phyloP scores from a whole-genome alignment of 768 basidiomycete genomes.

The Cystobasidium tubakii region DNA sequence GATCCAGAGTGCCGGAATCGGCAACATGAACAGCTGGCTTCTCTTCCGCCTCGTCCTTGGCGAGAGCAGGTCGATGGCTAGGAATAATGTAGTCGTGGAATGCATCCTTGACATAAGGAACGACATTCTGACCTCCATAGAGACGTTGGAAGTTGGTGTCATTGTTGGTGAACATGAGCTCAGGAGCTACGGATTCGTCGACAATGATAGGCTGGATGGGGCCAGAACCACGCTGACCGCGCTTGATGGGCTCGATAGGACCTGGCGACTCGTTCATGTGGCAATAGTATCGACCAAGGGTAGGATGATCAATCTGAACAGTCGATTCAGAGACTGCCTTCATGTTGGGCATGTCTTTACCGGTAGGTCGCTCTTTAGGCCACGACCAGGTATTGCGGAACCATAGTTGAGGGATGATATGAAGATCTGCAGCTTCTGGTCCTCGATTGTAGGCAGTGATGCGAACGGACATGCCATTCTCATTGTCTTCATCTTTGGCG shows the following conservation, averaged over 20 bases:
- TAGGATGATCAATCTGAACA: slow-evolving; percentile 46
- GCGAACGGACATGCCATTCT: slow-evolving; percentile 80
- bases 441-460: slow-evolving; percentile 96
- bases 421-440: slow-evolving; percentile 85
- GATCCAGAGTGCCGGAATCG: neutral
- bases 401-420: slow-evolving; percentile 91
- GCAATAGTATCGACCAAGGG: slow-evolving; percentile 58
- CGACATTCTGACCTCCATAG: slow-evolving; percentile 78
- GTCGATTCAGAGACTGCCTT: slow-evolving; percentile 50
- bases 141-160: slow-evolving; percentile 90
- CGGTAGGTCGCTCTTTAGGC: slow-evolving; percentile 53
- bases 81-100: slow-evolving; percentile 97
- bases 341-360: slow-evolving; percentile 49
- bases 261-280: slow-evolving; percentile 90
- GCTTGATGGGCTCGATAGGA: slow-evolving; percentile 66
- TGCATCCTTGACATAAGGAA: slow-evolving; percentile 84
- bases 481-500: slow-evolving; percentile 89
- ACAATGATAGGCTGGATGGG: slow-evolving; percentile 54
- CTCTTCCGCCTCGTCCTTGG: slow-evolving; percentile 45
- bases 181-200: slow-evolving; percentile 66
- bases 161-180: slow-evolving; percentile 90
- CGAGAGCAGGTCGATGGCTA: slow-evolving; percentile 62
- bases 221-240: slow-evolving; percentile 52
- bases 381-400: slow-evolving; percentile 99
- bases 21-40: slow-evolving; percentile 39